A percentile compares a stretch with the other conserved stretches of the same genome.
These are phyloP conservation scores for Colletotrichum cereale DNA, from an alignment of 2,329 filamentous ascomycete species.

Conservation along the genomic window DNA sequence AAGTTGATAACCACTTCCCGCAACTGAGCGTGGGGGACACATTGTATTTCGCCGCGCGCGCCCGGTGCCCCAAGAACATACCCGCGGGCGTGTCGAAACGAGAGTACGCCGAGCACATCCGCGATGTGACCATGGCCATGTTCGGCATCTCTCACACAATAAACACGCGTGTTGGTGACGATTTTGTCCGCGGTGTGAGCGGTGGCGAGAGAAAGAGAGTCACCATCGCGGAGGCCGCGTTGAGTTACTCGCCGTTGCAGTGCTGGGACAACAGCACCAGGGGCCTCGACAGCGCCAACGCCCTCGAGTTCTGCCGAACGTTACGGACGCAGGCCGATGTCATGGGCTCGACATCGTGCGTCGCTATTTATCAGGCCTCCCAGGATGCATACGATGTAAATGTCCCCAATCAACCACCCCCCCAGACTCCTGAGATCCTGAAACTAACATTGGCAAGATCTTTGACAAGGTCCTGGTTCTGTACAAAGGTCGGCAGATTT, in stretches of 20 bases:
- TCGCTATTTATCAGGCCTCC: conserved; percentile 71
- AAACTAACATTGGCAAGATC: conserved; percentile 45
- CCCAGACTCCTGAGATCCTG: neutral
- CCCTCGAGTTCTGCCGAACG: conserved; percentile 43
- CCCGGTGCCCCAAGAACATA: conserved; percentile 61
- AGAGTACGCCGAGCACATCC: conserved; percentile 60
- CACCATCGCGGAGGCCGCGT: conserved; percentile 51
- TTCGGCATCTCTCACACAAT: conserved; percentile 67
- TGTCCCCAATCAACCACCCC: neutral
- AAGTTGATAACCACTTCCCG: conserved; percentile 74
- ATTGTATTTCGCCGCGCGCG: conserved; percentile 70
- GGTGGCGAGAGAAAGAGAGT: conserved; percentile 64
- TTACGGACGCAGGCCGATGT: conserved; percentile 46
- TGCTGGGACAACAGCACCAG: conserved; percentile 63
- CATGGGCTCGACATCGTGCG: conserved; percentile 44
- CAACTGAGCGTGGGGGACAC: conserved; percentile 71
- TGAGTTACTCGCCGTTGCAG: conserved; percentile 46
- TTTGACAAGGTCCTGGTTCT: conserved; percentile 78
- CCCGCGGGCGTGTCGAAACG: conserved; percentile 58
- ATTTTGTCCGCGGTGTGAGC: conserved; percentile 65
- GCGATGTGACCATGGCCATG: conserved; percentile 66
- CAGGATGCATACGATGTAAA: conserved; percentile 65
- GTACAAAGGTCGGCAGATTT: conserved; percentile 76
- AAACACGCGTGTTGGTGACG: conserved; percentile 66
- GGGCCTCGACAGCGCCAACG: conserved; percentile 52